A percentile compares a stretch with the other conserved stretches of the same genome.
phyloP scores from a whole-genome alignment of 2,329 filamentous ascomycete species.

The Ceratocystiopsis brevicomis region DNA sequence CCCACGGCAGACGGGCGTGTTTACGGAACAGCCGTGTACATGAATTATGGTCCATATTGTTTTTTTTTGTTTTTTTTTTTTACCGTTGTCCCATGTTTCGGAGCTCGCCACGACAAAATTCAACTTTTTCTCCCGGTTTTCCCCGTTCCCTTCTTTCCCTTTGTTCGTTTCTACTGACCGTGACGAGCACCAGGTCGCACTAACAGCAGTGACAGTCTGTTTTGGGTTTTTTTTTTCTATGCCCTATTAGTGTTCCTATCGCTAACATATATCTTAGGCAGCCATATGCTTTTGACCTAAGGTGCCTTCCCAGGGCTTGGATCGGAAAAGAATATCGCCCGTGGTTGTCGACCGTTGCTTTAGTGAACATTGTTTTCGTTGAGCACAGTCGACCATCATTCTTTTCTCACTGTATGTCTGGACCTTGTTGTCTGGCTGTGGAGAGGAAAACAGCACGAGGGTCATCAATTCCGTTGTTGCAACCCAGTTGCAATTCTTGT shows the following conservation, averaged over 20 bases:
- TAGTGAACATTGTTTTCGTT: too few relatives aligned
- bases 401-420: conserved; percentile 34
- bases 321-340: too few relatives aligned
- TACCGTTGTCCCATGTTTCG: too few relatives aligned
- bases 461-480: too few relatives aligned
- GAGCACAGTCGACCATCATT: conserved; percentile 9
- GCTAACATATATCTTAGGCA: too few relatives aligned
- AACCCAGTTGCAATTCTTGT: too few relatives aligned
- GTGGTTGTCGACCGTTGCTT: too few relatives aligned
- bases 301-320: too few relatives aligned
- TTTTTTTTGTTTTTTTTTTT: too few relatives aligned
- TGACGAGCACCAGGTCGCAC: neutral
- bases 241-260: neutral
- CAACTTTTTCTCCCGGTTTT: neutral
- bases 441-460: conserved; percentile 22
- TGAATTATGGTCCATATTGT: neutral
- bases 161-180: neutral
- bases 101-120: too few relatives aligned
- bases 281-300: too few relatives aligned
- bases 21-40: neutral
- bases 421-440: conserved; percentile 26
- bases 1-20: neutral
- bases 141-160: neutral
- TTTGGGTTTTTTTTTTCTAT: too few relatives aligned
- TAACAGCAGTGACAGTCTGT: neutral